Evolutionary conservation across 2,329 filamentous ascomycete species (phyloP), one percentile per base, ranked within the genome.

Genomic region (Graphilbum sp.): DNA sequence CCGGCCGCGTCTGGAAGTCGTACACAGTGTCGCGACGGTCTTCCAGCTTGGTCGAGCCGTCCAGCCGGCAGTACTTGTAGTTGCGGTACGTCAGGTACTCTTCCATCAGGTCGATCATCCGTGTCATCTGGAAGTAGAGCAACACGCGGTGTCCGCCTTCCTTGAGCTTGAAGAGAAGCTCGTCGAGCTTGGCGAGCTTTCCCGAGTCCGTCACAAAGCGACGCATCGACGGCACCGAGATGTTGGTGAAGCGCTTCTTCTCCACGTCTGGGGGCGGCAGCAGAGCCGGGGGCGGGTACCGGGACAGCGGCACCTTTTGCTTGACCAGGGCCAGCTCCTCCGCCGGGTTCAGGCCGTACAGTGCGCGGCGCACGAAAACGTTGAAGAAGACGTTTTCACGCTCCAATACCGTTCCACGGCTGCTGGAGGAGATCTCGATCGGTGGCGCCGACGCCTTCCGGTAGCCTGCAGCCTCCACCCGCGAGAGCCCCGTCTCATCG

Each of bases 121-220:
- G 82, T 4, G 90, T 98, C 90, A 98, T 98, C 66, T 98, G 90
- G 82, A 98, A 98, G 68, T 98, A 98, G 17, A 98, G 66, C 38
- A 98, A 67, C 18, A 98, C 90, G 52, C 90, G 86, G 50, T 98
- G 90, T 27, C 82, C 82, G 45, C 81, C 83, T 44, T 85, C 80
- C 68, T 96, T 98, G 51, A 98, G 76, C 56, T 86, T 72, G 54
- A 82, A 82, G 13, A 98, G 69, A 16, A 98, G 67, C 47, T 83
- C 69, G 54, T 98, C 90, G 36, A 98, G 67, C 53, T 86, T 85
- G 34, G 86, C 87, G 43, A 98, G 72, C 63, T 98, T 98, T 53
- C 90, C 90, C 38, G 86, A 94, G 59, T 96, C 90, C 2, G 88
- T 96, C 42, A 98, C 90, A 53, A 98, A 98, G 48, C 87, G 85